Base-by-base conservation (phyloP, 345 rosid species). In the Psidium friedrichsthalianum region DNA sequence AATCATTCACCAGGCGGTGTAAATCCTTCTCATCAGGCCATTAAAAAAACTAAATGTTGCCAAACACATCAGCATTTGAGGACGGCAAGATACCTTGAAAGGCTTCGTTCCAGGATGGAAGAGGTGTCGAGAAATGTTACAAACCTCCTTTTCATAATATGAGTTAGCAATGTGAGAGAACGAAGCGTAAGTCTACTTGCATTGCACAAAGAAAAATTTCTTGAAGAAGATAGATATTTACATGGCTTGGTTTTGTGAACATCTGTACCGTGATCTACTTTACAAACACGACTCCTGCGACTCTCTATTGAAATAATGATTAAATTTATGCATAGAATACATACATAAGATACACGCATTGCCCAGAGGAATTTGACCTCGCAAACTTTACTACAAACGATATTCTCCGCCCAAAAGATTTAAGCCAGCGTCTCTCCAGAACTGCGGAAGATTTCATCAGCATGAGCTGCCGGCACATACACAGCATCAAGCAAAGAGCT, bases 401-500 rank as follows among this genome's bases (percentile, higher is more conserved):
- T 61, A 61, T 61, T 61, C 21, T 15, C 36, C 40, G 1, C 74
- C 42, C 2, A 1, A 32, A 61, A 29, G 40, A 61, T 61, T 89
- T 86, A 91, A 53, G 91, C 91, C 88, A 87, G 56, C 85, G 86
- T 87, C 83, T 83, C 88, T 27, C 85, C 91, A 15, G 94, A 90
- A 61, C 86, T 87, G 13, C 92, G 92, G 54, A 92, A 89, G 56
- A 95, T 92, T 87, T 94, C 93, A 57, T 91, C 92, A 18, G 91
- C 97, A 69, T 90, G 93, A 56, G 93, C 92, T 25, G 90, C 90
- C 3, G 97, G 88, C 32, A 96, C 98, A 82, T 96, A 96, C 36
- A 96, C 90, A 47, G 96, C 98, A 87, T 92, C 87, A 18, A 64
- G 88, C 24, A 96, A 87, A 4, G 95, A 93, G 89, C 98, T 96